Conservation (phyloP, 176 grass and related monocot species). For the Oryza glumipatula region DNA sequence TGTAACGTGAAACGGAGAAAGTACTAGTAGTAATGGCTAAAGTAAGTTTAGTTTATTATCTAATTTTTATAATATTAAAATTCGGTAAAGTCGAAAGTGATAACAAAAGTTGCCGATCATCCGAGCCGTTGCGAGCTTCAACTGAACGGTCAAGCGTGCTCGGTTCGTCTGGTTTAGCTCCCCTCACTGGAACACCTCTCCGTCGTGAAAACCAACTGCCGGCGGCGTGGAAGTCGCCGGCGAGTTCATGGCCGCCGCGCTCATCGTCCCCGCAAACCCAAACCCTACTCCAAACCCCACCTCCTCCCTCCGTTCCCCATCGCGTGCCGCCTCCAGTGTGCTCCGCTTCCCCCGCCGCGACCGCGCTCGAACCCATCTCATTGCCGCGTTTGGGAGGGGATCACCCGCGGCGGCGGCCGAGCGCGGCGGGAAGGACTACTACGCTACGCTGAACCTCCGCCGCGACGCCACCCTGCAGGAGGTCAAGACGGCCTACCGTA, state of each 20-base stretch:
- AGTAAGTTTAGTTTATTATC: no score
- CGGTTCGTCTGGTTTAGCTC: background rate
- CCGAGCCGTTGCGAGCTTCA: background rate
- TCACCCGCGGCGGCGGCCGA: conserved; percentile 36
- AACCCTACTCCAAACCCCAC: background rate
- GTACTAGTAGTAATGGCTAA: no score
- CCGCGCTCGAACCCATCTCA: conserved; percentile 20
- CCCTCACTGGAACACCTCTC: no score
- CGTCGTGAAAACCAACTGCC: background rate
- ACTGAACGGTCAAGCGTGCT: background rate
- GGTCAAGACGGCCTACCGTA: conserved; percentile 83
- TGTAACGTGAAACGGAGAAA: no score
- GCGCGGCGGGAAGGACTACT: conserved; percentile 52
- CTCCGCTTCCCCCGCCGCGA: conserved; percentile 14
- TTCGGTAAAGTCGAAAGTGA: no score
- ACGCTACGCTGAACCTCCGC: conserved; percentile 76
- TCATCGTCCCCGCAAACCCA: conserved; percentile 39
- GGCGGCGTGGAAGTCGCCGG: background rate
- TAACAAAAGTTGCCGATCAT: background rate
- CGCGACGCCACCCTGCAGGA: conserved; percentile 75
- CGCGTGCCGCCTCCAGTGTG: background rate
- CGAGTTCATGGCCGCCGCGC: conserved; percentile 30
- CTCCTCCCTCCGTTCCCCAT: background rate
- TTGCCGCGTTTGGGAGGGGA: conserved; percentile 34
- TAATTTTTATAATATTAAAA: no score